Evolutionary conservation across 2,329 filamentous ascomycete genomes (phyloP).

Genomic region (Neoarthrinium moseri): DNA sequence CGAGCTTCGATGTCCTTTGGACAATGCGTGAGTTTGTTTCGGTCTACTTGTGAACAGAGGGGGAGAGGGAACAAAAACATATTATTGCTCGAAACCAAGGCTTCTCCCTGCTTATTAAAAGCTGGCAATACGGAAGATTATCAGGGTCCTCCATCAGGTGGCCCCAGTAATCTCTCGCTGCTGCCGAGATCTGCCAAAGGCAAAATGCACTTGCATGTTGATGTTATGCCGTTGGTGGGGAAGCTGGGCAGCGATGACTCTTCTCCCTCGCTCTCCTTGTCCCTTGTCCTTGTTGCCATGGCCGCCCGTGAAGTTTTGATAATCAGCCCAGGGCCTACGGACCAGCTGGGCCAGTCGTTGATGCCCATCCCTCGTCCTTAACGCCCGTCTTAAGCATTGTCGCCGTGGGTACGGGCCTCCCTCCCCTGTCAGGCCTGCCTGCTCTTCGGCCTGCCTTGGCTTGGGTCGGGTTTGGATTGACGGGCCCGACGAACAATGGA

Average conservation of each 20-base stretch:
- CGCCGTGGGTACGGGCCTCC: constrained; percentile 5
- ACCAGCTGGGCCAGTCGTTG: neutral
- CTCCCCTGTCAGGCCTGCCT: constrained; percentile 1
- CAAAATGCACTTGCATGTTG: neutral
- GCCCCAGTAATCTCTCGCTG: neutral
- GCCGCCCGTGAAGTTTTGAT: neutral
- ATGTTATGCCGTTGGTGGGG: constrained; percentile 5
- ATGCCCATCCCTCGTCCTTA: constrained; percentile 2
- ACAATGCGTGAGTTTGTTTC: no score
- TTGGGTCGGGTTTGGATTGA: no score
- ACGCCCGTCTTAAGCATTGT: constrained; percentile 8
- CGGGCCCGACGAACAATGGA: no score
- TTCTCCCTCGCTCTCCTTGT: no score
- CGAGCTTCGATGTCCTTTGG: neutral
- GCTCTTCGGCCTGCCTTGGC: no score
- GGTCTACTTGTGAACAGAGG: no score
- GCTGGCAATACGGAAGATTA: neutral
- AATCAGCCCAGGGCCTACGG: no score
- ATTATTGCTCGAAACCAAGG: neutral
- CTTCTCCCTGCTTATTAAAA: neutral
- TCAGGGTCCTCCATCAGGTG: constrained; percentile 3
- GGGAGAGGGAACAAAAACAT: neutral
- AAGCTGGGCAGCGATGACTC: constrained; percentile 7
- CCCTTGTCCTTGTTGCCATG: constrained; percentile 6
- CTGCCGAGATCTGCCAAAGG: neutral